Percentiles rank a stretch among this genome's conserved stretches.
Evolutionary conservation across 306 rosid genomes (phyloP).

Genomic region (Boehmeria nivea): DNA sequence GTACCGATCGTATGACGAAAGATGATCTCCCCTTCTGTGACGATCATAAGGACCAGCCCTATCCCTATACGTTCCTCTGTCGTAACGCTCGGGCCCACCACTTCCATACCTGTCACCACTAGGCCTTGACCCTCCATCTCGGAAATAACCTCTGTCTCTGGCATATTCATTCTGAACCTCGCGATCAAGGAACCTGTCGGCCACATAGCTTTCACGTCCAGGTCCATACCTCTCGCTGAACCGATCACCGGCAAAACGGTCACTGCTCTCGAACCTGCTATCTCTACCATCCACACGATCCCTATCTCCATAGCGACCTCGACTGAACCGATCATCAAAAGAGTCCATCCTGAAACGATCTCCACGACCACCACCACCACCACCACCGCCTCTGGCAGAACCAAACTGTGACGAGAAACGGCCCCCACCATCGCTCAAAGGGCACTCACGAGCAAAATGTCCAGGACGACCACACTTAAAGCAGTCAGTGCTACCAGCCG

Average conservation of each 20-base stretch:
- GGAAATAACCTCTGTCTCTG: constrained; percentile 24
- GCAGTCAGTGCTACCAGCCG: constrained; percentile 30
- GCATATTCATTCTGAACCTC: constrained; percentile 19
- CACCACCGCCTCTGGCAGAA: too few relatives aligned
- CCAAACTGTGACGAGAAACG: constrained; percentile 24
- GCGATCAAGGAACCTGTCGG: constrained; percentile 16
- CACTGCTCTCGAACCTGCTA: constrained; percentile 21
- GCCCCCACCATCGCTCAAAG: constrained; percentile 26
- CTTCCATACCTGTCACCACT: constrained; percentile 29
- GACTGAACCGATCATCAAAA: constrained; percentile 23
- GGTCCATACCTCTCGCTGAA: constrained; percentile 18
- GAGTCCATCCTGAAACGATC: constrained; percentile 28
- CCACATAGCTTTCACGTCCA: constrained; percentile 5
- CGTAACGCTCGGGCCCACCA: constrained; percentile 22
- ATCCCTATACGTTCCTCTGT: constrained; percentile 27
- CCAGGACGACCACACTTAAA: constrained; percentile 42
- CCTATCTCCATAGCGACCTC: constrained; percentile 26
- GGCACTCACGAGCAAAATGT: constrained; percentile 41
- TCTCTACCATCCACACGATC: too few relatives aligned
- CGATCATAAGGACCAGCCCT: constrained; percentile 36
- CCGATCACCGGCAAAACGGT: constrained; percentile 24
- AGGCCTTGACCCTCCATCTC: constrained; percentile 30
- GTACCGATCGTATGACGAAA: constrained; percentile 25
- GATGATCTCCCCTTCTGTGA: constrained; percentile 22
- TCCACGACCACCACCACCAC: constrained; percentile 24